These are phyloP conservation scores for Naegleria gruberi DNA, from an alignment of 208 protist species.

Conservation along the genomic window DNA sequence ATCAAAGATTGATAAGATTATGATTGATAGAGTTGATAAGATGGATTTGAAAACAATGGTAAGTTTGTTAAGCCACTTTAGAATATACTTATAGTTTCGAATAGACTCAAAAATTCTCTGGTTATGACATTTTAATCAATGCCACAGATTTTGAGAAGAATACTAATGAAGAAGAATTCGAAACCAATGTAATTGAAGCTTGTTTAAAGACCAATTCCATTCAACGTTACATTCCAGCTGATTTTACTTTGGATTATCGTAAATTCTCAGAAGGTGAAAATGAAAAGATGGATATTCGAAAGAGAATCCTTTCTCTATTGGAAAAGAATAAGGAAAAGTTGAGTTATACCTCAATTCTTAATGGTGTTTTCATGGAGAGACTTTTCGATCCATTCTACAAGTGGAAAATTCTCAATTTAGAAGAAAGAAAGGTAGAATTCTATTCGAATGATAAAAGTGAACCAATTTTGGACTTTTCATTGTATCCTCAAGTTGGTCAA, in stretches of 20 bases:
- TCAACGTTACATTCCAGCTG: background rate
- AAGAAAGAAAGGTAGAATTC: background rate
- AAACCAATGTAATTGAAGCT: background rate
- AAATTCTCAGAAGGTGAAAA: background rate
- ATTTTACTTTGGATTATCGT: background rate
- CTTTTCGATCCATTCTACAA: background rate
- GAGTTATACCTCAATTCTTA: background rate
- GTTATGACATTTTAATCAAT: background rate
- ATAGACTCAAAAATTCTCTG: background rate
- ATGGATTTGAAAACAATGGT: background rate
- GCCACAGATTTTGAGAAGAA: background rate
- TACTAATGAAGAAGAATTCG: background rate
- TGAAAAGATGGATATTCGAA: background rate
- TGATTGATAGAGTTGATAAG: background rate
- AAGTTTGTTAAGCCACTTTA: background rate
- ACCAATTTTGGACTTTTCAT: background rate
- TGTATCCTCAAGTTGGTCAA: background rate
- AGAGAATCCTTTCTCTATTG: background rate
- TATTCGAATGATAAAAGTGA: background rate
- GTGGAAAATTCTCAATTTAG: background rate
- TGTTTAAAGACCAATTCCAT: background rate
- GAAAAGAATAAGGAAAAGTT: background rate
- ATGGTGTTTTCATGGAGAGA: background rate
- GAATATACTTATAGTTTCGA: background rate
- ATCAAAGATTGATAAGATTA: background rate